These are phyloP conservation scores for Lojkania enalia DNA, from an alignment of 2,329 filamentous ascomycete genomes.

Conservation along the genomic window DNA sequence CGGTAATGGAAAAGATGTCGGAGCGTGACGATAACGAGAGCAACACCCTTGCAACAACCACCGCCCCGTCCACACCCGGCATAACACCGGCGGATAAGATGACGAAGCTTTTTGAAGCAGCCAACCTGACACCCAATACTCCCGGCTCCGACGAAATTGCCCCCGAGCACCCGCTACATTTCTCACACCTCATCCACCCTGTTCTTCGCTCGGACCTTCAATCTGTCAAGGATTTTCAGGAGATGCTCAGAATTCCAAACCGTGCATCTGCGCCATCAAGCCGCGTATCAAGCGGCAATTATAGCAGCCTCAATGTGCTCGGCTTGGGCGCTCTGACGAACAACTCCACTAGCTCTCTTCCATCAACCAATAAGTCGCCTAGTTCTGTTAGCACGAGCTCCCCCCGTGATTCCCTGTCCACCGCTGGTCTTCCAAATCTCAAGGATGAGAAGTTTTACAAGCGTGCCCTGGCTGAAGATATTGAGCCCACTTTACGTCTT, in stretches of 20 bases:
- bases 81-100: conserved; percentile 61
- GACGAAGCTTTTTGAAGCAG: conserved; percentile 63
- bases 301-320: conserved; percentile 64
- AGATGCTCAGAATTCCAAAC: conserved; percentile 69
- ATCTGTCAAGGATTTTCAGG: conserved; percentile 83
- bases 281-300: conserved; percentile 72
- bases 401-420: conserved; percentile 36
- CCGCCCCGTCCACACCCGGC: conserved; percentile 79
- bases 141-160: conserved; percentile 56
- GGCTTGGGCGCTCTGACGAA: conserved; percentile 56
- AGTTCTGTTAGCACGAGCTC: conserved; percentile 35
- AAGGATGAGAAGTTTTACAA: conserved; percentile 97
- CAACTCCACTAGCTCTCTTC: conserved; percentile 55
- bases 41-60: conserved; percentile 64
- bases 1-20: conserved; percentile 85
- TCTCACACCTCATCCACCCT: conserved; percentile 80
- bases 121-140: conserved; percentile 56
- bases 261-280: conserved; percentile 62
- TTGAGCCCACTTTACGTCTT: conserved; percentile 89
- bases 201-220: conserved; percentile 80
- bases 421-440: conserved; percentile 59
- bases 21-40: conserved; percentile 73
- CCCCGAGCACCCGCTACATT: conserved; percentile 69
- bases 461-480: conserved; percentile 82
- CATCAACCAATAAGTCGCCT: conserved; percentile 58